A percentile compares a stretch with the other conserved stretches of the same genome.
Conservation (phyloP, 2,329 filamentous ascomycete species). For the Helminthosporium solani region DNA sequence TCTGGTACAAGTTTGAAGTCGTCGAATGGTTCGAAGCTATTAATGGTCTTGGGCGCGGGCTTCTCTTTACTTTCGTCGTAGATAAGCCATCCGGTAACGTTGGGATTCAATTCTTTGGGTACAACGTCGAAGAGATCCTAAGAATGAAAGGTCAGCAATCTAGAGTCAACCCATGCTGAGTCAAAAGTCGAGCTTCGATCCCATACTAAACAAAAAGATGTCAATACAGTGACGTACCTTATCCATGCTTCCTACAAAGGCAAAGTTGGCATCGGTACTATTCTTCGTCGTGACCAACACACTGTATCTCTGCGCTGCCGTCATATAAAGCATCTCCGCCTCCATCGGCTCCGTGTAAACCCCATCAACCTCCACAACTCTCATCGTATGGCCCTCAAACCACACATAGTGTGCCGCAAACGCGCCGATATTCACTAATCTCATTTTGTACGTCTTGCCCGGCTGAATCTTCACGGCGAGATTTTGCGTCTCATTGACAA, state of each 20-base stretch:
- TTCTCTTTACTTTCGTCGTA: slow-evolving; percentile 53
- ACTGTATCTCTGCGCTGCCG: slow-evolving; percentile 71
- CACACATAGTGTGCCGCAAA: slow-evolving; percentile 71
- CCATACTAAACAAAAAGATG: background rate
- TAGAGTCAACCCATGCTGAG: background rate
- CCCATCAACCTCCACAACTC: slow-evolving; percentile 69
- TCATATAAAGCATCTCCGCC: slow-evolving; percentile 63
- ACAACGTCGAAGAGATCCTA: slow-evolving; percentile 63
- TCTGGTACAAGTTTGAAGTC: slow-evolving; percentile 70
- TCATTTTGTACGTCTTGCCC: slow-evolving; percentile 62
- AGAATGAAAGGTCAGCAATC: slow-evolving; percentile 7
- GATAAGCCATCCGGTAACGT: slow-evolving; percentile 57
- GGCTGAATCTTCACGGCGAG: slow-evolving; percentile 48
- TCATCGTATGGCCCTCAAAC: slow-evolving; percentile 66
- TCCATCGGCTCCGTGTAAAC: slow-evolving; percentile 62
- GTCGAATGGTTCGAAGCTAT: slow-evolving; percentile 68
- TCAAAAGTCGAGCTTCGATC: background rate
- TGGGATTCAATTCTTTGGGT: slow-evolving; percentile 67
- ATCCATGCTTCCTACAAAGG: slow-evolving; percentile 57
- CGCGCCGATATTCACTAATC: slow-evolving; percentile 69
- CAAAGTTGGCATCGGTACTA: slow-evolving; percentile 57
- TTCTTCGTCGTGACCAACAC: slow-evolving; percentile 63
- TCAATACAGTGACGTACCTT: slow-evolving; percentile 29
- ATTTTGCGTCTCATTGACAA: slow-evolving; percentile 63
- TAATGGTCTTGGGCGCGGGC: slow-evolving; percentile 55